phyloP scores from a whole-genome alignment of 2,329 filamentous ascomycete genomes.

The Tetracladium maxilliforme region DNA sequence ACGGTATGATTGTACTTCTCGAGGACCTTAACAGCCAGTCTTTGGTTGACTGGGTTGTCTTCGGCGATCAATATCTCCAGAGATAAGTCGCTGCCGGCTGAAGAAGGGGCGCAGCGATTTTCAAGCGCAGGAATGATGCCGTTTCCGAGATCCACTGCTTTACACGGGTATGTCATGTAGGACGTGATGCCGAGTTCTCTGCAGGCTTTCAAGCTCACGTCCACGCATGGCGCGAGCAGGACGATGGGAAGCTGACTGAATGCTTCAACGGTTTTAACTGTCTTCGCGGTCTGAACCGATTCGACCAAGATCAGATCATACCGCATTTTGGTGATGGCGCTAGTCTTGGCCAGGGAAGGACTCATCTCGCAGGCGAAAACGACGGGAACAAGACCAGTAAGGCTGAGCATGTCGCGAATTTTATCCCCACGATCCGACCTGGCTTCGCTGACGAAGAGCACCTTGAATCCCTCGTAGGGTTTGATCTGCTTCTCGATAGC shows the following conservation, averaged over 20 bases:
- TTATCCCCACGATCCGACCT: constrained; percentile 63
- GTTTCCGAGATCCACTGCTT: constrained; percentile 87
- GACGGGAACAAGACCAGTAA: constrained; percentile 66
- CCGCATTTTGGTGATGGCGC: constrained; percentile 32
- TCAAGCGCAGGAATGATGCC: constrained; percentile 92
- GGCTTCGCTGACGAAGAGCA: constrained; percentile 89
- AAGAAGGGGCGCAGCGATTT: constrained; percentile 77
- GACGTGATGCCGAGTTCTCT: constrained; percentile 91
- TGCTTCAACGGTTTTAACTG: constrained; percentile 73
- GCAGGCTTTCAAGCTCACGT: constrained; percentile 85
- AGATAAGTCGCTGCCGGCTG: constrained; percentile 86
- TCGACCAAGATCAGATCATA: constrained; percentile 97
- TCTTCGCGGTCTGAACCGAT: constrained; percentile 78
- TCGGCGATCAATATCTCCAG: constrained; percentile 93
- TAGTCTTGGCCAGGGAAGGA: constrained; percentile 37
- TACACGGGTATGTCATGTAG: constrained; percentile 95
- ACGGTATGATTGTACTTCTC: constrained; percentile 93
- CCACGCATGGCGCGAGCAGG: constrained; percentile 73
- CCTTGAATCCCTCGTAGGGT: constrained; percentile 84
- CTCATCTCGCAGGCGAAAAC: constrained; percentile 67
- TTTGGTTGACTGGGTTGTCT: constrained; percentile 95
- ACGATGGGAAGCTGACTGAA: constrained; percentile 98
- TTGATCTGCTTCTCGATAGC: constrained; percentile 71
- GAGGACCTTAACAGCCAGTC: constrained; percentile 88
- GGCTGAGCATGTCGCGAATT: constrained; percentile 63